These are phyloP conservation scores for Cystobasidiaceae sp. DNA, from an alignment of 1,284 basidiomycete genomes.

Conservation along the genomic window DNA sequence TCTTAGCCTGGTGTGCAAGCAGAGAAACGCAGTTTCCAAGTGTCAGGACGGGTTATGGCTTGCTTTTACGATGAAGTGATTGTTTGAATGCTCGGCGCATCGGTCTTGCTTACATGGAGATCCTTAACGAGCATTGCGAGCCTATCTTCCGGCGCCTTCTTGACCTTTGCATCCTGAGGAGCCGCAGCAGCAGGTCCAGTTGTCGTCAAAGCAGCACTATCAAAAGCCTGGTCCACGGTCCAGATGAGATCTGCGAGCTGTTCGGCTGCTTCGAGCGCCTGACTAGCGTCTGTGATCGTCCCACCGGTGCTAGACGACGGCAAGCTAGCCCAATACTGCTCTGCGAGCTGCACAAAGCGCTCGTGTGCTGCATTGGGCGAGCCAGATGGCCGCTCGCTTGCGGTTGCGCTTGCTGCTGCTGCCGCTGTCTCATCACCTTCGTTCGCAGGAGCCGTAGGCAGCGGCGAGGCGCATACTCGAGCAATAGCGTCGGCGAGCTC, in stretches of 20 bases:
- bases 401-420: neutral
- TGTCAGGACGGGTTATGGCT: neutral
- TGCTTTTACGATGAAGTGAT: neutral
- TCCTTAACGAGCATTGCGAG: constrained; percentile 26
- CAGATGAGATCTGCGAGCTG: constrained; percentile 20
- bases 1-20: neutral
- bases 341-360: constrained; percentile 15
- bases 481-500: neutral
- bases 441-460: too few relatives aligned
- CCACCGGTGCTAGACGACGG: constrained; percentile 7
- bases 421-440: neutral
- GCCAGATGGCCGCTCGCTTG: too few relatives aligned
- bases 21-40: neutral
- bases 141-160: neutral
- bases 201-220: neutral
- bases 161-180: neutral
- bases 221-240: constrained; percentile 25
- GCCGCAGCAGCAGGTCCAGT: neutral
- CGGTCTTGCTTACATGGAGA: constrained; percentile 21
- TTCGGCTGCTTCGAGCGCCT: constrained; percentile 7
- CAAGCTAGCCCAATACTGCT: constrained; percentile 13
- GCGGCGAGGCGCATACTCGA: constrained; percentile 13
- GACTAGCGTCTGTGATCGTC: neutral
- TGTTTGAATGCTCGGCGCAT: too few relatives aligned
- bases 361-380: too few relatives aligned